These are phyloP conservation scores for Thielaviopsis ethacetica DNA, from an alignment of 2,329 filamentous ascomycete genomes.

Conservation along the genomic window DNA sequence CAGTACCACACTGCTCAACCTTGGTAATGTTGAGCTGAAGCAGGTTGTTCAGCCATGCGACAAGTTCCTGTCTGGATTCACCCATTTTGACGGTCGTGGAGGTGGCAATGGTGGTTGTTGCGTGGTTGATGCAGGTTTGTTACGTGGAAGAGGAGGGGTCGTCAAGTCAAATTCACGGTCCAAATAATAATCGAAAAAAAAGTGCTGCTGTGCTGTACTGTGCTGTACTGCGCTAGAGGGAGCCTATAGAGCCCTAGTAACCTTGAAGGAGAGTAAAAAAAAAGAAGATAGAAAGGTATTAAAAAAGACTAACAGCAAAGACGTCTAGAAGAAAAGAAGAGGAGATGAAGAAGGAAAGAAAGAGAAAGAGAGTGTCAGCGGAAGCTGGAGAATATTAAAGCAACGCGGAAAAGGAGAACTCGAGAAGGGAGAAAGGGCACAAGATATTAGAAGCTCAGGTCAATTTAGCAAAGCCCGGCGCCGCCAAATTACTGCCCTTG, in stretches of 20 bases:
- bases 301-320: slow-evolving; percentile 7
- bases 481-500: background rate
- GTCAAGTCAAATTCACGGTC: background rate
- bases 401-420: slow-evolving; percentile 1
- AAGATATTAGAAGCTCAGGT: background rate
- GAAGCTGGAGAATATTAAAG: background rate
- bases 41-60: slow-evolving; percentile 94
- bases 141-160: slow-evolving; percentile 9
- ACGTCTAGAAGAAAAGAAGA: slow-evolving; percentile 1
- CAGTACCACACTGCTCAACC: slow-evolving; percentile 97
- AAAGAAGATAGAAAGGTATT: slow-evolving; percentile 8
- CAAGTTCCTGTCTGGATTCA: slow-evolving; percentile 76
- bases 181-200: background rate
- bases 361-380: background rate
- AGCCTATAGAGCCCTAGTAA: background rate
- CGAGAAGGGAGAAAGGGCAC: background rate
- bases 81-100: slow-evolving; percentile 31
- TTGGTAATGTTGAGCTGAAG: slow-evolving; percentile 96
- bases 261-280: background rate
- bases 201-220: background rate
- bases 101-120: background rate
- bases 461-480: background rate
- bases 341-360: slow-evolving; percentile 1
- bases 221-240: background rate
- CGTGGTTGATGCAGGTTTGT: background rate